Evolutionary conservation across 1,139 yeast genomes (phyloP), one percentile per base, ranked within the genome.

Genomic region (Taphrina wiesneri): DNA sequence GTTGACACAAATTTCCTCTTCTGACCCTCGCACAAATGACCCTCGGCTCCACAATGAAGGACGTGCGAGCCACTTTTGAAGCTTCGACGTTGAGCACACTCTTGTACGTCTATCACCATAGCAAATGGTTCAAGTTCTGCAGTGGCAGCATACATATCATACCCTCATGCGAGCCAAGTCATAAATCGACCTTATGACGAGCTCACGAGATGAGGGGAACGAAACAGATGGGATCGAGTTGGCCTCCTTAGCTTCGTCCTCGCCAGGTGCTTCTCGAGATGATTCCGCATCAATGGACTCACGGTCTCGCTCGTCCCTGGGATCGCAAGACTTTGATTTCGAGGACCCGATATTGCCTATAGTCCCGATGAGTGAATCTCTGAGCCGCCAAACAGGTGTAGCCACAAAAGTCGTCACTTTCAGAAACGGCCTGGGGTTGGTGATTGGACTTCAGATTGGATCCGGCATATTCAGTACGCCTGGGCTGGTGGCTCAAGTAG

Each of bases 381-480:
- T 69, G 43, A 67, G 69, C 4, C 67, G 65, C 3, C 73, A 70
- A 21, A 71, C 70, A 26, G 76, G 77, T 5, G 70, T 75, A 26
- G 78, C 75, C 61, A 74, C 73, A 64, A 77, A 76, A 65, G 71
- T 75, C 25, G 71, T 78, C 32, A 75, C 74, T 25, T 72, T 75
- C 63, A 56, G 77, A 32, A 77, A 78, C 67, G 81, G 81, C 1
- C 70, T 79, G 43, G 77, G 78, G 21, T 72, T 79, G 32, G 80
- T 79, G 1, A 73, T 79, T 36, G 81, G 81, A 3, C 72, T 79
- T 23, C 81, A 79, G 69, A 76, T 79, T 45, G 81, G 81, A 13
- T 78, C 81, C 4, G 81, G 81, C 3, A 78, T 79, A 46, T 79
- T 79, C 67, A 77, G 81, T 28, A 78, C 81, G 11, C 81, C 81